A percentile compares a stretch with the other conserved stretches of the same genome.
phyloP scores from a whole-genome alignment of 2,329 filamentous ascomycete species.

The Metarhizium brunneum region DNA sequence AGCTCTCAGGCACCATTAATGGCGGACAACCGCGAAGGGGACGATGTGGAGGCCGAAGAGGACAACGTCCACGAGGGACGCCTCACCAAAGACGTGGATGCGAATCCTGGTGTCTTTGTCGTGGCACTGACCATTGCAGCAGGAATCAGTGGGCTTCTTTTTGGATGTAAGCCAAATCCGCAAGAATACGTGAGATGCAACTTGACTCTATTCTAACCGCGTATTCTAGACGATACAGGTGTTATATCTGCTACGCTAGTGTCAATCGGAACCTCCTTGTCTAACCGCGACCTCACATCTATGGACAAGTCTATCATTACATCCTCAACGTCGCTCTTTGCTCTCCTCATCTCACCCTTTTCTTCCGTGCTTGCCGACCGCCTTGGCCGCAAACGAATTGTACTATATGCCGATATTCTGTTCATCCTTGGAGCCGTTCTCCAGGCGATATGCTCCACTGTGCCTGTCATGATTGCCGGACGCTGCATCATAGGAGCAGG shows the following conservation, averaged over 20 bases:
- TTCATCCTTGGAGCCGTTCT: constrained; percentile 59
- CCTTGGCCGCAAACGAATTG: constrained; percentile 52
- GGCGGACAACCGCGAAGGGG: constrained; percentile 16
- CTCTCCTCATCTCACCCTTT: constrained; percentile 53
- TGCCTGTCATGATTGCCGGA: constrained; percentile 57
- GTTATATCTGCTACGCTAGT: constrained; percentile 62
- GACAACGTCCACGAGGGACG: constrained; percentile 13
- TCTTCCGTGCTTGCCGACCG: constrained; percentile 55
- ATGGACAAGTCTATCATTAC: constrained; percentile 64
- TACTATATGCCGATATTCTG: constrained; percentile 54
- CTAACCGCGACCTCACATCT: constrained; percentile 44
- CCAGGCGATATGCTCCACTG: constrained; percentile 50
- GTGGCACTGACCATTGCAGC: constrained; percentile 55
- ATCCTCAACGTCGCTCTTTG: constrained; percentile 58
- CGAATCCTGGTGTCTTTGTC: constrained; percentile 41
- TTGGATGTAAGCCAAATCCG: constrained; percentile 46
- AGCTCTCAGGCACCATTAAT: constrained; percentile 30
- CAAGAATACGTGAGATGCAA: not conserved
- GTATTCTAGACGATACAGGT: constrained; percentile 49
- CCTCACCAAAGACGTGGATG: constrained; percentile 17
- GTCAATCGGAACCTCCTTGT: constrained; percentile 51
- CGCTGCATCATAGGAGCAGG: constrained; percentile 61
- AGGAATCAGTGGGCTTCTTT: constrained; percentile 57
- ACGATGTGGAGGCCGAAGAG: constrained; percentile 22
- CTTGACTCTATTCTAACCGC: constrained; percentile 5